A percentile compares a stretch with the other conserved stretches of the same genome.
Evolutionary conservation across 2,329 filamentous ascomycete genomes (phyloP).

Genomic region (Fusarium brevicatenulatum): DNA sequence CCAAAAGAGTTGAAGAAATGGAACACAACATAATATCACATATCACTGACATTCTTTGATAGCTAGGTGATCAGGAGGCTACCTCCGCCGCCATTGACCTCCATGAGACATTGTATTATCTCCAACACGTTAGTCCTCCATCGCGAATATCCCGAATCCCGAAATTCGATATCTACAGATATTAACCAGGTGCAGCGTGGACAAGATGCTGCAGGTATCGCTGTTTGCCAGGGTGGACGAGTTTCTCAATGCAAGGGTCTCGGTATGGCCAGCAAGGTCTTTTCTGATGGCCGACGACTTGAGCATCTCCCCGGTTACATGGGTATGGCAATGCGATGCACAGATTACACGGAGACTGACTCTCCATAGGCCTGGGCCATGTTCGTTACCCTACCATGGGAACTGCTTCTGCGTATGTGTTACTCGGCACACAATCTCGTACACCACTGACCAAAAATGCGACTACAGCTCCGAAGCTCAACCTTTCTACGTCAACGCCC

Average conservation of each 20-base stretch:
- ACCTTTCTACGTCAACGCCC: constrained; percentile 90
- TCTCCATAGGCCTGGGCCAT: constrained; percentile 68
- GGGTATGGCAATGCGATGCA: constrained; percentile 58
- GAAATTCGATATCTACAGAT: constrained; percentile 20
- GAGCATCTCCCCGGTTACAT: constrained; percentile 74
- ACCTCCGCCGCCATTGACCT: constrained; percentile 69
- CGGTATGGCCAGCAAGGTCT: constrained; percentile 78
- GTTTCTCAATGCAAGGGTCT: constrained; percentile 93
- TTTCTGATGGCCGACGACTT: constrained; percentile 80
- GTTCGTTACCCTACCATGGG: constrained; percentile 91
- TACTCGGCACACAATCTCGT: background rate
- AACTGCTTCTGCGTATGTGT: constrained; percentile 65
- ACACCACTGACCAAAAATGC: background rate
- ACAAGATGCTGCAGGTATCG: constrained; percentile 89
- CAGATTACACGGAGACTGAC: constrained; percentile 18
- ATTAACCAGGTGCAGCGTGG: constrained; percentile 66
- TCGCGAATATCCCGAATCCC: background rate
- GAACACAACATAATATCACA: background rate
- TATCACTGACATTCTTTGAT: constrained; percentile 10
- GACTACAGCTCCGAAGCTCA: constrained; percentile 80
- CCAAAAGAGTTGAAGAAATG: constrained; percentile 11
- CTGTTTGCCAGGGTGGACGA: constrained; percentile 79
- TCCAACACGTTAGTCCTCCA: constrained; percentile 60
- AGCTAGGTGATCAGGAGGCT: constrained; percentile 50
- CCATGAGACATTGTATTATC: constrained; percentile 76